Conservation (phyloP, 1,139 yeast genomes). For the Candida sp. region DNA sequence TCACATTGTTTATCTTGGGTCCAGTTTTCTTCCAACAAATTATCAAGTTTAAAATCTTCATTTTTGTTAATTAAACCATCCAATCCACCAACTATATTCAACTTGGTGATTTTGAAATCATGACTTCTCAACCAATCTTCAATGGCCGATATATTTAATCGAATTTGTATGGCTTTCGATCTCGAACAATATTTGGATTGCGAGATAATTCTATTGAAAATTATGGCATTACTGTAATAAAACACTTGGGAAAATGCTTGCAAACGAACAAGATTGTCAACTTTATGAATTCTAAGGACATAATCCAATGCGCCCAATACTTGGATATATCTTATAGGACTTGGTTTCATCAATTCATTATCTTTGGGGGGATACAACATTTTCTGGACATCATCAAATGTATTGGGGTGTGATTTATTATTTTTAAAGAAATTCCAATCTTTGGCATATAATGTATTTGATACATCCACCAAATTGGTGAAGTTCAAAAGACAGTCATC, state of each 20-base stretch:
- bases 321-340: constrained; percentile 83
- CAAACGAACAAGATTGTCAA: constrained; percentile 70
- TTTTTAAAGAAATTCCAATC: constrained; percentile 75
- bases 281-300: constrained; percentile 77
- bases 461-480: constrained; percentile 63
- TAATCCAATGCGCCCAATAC: constrained; percentile 86
- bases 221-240: constrained; percentile 68
- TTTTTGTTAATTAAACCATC: constrained; percentile 13
- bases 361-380: constrained; percentile 74
- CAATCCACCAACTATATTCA: constrained; percentile 29
- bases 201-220: constrained; percentile 72
- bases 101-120: constrained; percentile 54
- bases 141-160: constrained; percentile 78
- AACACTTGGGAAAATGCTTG: constrained; percentile 79
- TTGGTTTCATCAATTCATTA: constrained; percentile 65
- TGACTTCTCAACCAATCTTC: constrained; percentile 94
- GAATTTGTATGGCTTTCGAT: constrained; percentile 82
- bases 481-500: constrained; percentile 65
- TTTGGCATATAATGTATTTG: constrained; percentile 58
- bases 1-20: constrained; percentile 7
- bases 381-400: constrained; percentile 66
- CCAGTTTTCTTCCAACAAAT: constrained; percentile 19
- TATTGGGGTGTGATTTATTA: constrained; percentile 38
- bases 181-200: constrained; percentile 71
- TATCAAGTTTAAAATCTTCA: constrained; percentile 14